Base-by-base conservation (phyloP, 2,329 filamentous ascomycete genomes). In the Aspergillus proliferans region DNA sequence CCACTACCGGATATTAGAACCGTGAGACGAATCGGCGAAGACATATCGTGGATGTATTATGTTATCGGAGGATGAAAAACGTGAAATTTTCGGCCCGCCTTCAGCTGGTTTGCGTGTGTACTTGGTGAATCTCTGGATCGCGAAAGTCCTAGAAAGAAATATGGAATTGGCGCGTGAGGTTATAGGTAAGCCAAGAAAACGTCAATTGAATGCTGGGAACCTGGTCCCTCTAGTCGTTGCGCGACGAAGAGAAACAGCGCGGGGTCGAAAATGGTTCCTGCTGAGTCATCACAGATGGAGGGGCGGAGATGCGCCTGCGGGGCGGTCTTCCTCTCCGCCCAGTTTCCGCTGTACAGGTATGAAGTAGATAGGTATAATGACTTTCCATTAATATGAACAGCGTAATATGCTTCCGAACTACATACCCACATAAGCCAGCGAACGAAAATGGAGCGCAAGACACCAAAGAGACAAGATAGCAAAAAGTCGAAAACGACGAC, bases 1-100 rank as follows among this genome's bases (percentile, higher is more conserved):
- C 88, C 88, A 56, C 79, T 84, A 67, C 87, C 85, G 45, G 83
- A 86, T 67, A 85, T 85, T 63, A 88, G 80, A 58, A 88, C 81
- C 46, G 84, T 77, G 58, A 87, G 76, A 49, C 79, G 80, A 59
- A 71, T 63, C 39, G 65, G 65, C 7, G 61, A 47, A 24, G 59
- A 33, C 66, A 69, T 69, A 6, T 22, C 15, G 18, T 18, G 34
- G 34, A 18, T 36, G 34, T 22, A 22, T 6, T n/a, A 30, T 7
- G 22, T 30, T 14, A 15, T 43, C 15, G 41, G 41, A 19, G 22
- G 18, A 22, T 43, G 19, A 8, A 43, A 43, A n/a, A 12, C 4
- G 12, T 26, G 22, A 26, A 43, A 43, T 26, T 30, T 40, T 40
- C 38, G 38, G 38, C 9, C 38, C 18, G 38, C 18, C 19, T 6